Evolutionary conservation across 352 stramenopile genomes (phyloP), one percentile per base, ranked within the genome.

Genomic region (Pythium aristosporum): DNA sequence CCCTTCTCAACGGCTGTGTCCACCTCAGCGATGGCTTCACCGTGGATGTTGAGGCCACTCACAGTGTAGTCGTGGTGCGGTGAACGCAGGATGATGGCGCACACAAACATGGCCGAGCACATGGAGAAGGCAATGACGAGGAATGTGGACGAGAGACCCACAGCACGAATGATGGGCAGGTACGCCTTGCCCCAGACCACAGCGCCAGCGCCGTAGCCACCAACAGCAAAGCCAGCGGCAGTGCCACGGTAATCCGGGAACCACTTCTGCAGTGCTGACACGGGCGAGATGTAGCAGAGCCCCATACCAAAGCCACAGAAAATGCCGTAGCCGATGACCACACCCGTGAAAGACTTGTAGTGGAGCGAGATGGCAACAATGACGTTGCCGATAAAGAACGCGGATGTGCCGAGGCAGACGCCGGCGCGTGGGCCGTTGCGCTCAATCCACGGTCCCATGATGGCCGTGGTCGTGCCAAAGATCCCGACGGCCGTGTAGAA

Each of bases 221-320:
- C 76, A 32, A 89, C 77, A 11, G 80, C 80, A 58, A 89, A 88
- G 59, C 80, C 80, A 28, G 78, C 77, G 21, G 80, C 80, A 2
- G 76, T 84, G 25, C 82, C 82, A 34, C 82, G 77, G 73, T 87
- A 85, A 67, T 91, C 82, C 1, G 82, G 82, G 68, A 91, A 91
- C 82, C 82, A 89, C 54, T 89, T 87, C 61, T 89, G 79, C 8
- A 91, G 61, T 8, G 79, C 80, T 20, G 76, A 79, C 0, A 89
- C 80, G 6, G 78, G 80, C 16, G 76, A 83, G 50, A 88, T 77
- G 73, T 89, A 91, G 76, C 76, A 84, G 47, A 91, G 73, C 0
- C 76, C 80, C 59, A 87, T 75, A 54, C 80, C 80, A 49, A 84
- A 82, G 57, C 80, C 80, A 43, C 68, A 73, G 51, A 88, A 75